Evolutionary conservation across 1,284 basidiomycete species (phyloP).

Genomic region (Inonotus hispidus): DNA sequence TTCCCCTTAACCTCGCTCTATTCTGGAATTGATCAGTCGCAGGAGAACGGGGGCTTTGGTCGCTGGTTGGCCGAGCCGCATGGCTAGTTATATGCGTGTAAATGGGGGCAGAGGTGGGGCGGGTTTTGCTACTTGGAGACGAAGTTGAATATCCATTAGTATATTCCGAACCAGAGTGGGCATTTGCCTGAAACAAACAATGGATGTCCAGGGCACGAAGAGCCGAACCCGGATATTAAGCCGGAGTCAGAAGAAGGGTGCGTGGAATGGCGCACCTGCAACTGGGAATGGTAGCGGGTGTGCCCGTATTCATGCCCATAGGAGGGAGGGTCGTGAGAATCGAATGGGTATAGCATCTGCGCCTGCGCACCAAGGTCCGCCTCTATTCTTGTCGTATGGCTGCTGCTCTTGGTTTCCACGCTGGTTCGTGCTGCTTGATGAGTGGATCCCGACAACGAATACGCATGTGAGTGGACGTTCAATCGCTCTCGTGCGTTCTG

Average conservation of each 20-base stretch:
- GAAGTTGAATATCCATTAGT: background rate
- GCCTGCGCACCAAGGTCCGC: background rate
- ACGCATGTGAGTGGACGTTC: conserved; percentile 2
- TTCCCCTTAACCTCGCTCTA: background rate
- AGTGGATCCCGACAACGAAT: background rate
- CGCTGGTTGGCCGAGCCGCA: no score
- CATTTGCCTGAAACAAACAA: no score
- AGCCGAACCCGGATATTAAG: no score
- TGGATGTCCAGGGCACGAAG: no score
- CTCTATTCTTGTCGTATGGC: background rate
- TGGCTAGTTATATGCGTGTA: background rate
- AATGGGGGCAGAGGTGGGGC: background rate
- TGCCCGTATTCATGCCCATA: no score
- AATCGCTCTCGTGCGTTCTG: background rate
- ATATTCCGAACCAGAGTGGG: background rate
- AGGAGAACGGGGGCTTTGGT: no score
- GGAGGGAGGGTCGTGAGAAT: background rate
- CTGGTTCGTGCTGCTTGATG: background rate
- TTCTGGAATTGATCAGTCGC: no score
- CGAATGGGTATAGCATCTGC: background rate
- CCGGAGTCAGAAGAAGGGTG: no score
- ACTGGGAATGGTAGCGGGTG: no score
- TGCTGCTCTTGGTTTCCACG: background rate
- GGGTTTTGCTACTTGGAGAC: background rate
- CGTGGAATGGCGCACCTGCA: no score